These are phyloP conservation scores for Arthroderma uncinatum DNA, from an alignment of 2,329 filamentous ascomycete species.

Conservation along the genomic window DNA sequence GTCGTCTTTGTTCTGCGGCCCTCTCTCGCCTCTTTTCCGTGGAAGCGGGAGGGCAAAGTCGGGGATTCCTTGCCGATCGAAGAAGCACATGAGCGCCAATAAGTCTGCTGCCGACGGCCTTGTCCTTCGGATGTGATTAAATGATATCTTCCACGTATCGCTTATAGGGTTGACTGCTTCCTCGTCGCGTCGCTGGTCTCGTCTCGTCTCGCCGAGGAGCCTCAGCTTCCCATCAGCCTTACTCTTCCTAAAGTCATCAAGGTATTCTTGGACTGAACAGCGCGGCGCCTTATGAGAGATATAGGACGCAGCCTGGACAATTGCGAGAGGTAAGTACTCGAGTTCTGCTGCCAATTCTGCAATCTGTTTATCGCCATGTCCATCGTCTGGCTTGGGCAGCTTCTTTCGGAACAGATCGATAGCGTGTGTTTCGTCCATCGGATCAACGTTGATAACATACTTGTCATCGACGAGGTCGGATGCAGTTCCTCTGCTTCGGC, in stretches of 20 bases:
- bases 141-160: conserved; percentile 27
- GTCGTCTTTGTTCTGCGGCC: neutral
- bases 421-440: conserved; percentile 12
- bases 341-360: conserved; percentile 23
- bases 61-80: conserved; percentile 21
- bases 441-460: conserved; percentile 10
- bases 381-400: conserved; percentile 3
- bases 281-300: conserved; percentile 16
- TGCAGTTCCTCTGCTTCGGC: conserved; percentile 10
- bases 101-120: conserved; percentile 17
- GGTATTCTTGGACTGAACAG: conserved; percentile 16
- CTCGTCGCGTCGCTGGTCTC: conserved; percentile 18
- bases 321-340: conserved; percentile 23
- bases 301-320: conserved; percentile 22
- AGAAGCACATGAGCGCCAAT: conserved; percentile 24
- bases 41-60: conserved; percentile 15
- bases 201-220: conserved; percentile 15
- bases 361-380: conserved; percentile 11
- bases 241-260: conserved; percentile 9
- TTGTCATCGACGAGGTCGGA: conserved; percentile 8
- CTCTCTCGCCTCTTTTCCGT: conserved; percentile 2
- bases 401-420: conserved; percentile 15
- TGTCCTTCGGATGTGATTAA: conserved; percentile 20
- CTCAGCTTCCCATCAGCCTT: conserved; percentile 18
- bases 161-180: conserved; percentile 24